Conservation (phyloP, 306 rosid genomes). For the Mucuna pruriens region DNA sequence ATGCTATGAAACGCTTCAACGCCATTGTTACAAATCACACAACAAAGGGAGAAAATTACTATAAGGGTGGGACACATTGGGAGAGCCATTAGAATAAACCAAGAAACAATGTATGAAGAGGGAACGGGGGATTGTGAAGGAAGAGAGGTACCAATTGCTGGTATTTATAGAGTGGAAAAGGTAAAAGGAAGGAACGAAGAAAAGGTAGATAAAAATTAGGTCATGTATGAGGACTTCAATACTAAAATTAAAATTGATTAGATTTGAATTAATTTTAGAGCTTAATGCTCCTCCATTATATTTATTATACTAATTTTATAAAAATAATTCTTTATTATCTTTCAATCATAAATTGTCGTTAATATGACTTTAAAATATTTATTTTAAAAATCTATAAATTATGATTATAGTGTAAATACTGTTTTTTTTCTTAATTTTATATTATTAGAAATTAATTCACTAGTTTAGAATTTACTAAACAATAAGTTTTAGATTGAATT, state of each 20-base stretch:
- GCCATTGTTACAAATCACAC: slow-evolving; percentile 40
- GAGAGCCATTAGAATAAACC: slow-evolving; percentile 35
- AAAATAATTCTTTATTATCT: no score
- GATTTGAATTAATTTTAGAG: not conserved
- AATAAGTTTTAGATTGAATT: not conserved
- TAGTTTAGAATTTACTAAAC: not conserved
- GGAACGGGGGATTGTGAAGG: not conserved
- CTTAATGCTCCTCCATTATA: no score
- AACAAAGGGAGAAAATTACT: slow-evolving; percentile 32
- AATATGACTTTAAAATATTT: no score
- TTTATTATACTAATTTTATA: no score
- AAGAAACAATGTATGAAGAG: not conserved
- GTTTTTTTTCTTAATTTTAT: not conserved
- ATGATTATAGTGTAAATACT: no score
- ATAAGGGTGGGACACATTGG: slow-evolving; percentile 21
- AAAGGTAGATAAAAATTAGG: not conserved
- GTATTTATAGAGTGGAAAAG: slow-evolving; percentile 35
- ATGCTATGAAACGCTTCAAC: slow-evolving; percentile 59
- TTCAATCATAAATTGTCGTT: no score
- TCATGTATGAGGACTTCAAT: not conserved
- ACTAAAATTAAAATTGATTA: not conserved
- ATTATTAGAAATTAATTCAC: not conserved
- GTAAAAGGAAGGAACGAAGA: not conserved
- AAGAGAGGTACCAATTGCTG: not conserved
- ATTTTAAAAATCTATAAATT: no score